Evolutionary conservation across 176 grass and related monocot genomes (phyloP).

Genomic region (Rhynchospora breviuscula): DNA sequence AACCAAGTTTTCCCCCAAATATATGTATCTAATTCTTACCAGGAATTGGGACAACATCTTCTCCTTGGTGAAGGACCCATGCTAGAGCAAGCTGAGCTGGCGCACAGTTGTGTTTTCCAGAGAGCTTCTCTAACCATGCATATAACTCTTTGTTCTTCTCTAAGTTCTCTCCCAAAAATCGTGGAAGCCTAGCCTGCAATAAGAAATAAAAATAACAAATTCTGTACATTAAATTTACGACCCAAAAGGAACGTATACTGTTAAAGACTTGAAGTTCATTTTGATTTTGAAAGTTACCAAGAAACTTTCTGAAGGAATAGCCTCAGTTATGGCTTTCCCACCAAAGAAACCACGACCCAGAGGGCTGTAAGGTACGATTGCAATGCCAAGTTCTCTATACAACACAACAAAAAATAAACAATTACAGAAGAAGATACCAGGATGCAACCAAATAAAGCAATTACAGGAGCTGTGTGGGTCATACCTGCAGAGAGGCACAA

Average conservation of each 20-base stretch:
- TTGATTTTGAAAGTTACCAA: slow-evolving; percentile 38
- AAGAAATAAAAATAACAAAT: neutral
- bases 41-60: slow-evolving; percentile 64
- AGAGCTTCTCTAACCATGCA: slow-evolving; percentile 38
- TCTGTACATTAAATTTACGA: slow-evolving; percentile 1
- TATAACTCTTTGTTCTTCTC: slow-evolving; percentile 75
- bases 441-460: slow-evolving; percentile 3
- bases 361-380: slow-evolving; percentile 73
- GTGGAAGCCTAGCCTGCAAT: slow-evolving; percentile 46
- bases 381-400: slow-evolving; percentile 78
- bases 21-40: slow-evolving; percentile 33
- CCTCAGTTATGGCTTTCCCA: slow-evolving; percentile 51
- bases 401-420: neutral
- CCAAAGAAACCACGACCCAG: slow-evolving; percentile 75
- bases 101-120: slow-evolving; percentile 45
- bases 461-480: neutral
- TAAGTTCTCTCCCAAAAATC: slow-evolving; percentile 57
- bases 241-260: neutral
- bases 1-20: neutral
- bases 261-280: neutral
- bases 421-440: slow-evolving; percentile 6
- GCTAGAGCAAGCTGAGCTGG: slow-evolving; percentile 64
- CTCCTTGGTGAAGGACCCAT: slow-evolving; percentile 67
- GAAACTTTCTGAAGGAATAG: slow-evolving; percentile 41
- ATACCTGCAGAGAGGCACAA: slow-evolving; percentile 86